Conservation (phyloP, 306 rosid genomes). For the Calophaca sinica region DNA sequence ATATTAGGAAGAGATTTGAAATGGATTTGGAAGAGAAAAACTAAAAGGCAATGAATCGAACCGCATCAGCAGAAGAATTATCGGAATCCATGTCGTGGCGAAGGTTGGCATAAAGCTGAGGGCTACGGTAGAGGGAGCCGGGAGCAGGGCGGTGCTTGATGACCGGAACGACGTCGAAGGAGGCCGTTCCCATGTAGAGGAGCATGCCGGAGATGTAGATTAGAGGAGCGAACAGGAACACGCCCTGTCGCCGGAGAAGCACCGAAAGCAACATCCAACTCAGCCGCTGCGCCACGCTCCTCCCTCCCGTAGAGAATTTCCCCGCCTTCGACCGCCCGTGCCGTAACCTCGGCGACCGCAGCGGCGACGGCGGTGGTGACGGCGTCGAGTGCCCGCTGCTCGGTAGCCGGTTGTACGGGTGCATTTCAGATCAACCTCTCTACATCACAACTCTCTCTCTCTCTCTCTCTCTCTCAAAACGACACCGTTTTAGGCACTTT, state of each 20-base stretch:
- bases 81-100: slow-evolving; percentile 84
- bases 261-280: slow-evolving; percentile 84
- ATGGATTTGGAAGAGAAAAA: slow-evolving; percentile 28
- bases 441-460: slow-evolving; percentile 39
- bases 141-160: slow-evolving; percentile 86
- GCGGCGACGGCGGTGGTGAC: slow-evolving; percentile 88
- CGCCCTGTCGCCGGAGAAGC: slow-evolving; percentile 90
- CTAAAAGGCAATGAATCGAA: slow-evolving; percentile 38
- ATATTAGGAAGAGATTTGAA: background rate
- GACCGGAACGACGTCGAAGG: slow-evolving; percentile 87
- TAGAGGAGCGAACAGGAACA: slow-evolving; percentile 95
- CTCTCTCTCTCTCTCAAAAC: slow-evolving; percentile 40
- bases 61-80: slow-evolving; percentile 91
- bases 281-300: slow-evolving; percentile 72
- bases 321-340: slow-evolving; percentile 69
- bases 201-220: slow-evolving; percentile 94
- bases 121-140: slow-evolving; percentile 93
- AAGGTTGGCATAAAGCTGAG: slow-evolving; percentile 78
- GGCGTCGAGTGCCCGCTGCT: slow-evolving; percentile 93
- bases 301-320: slow-evolving; percentile 59
- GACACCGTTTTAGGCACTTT: slow-evolving; percentile 40
- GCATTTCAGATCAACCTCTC: slow-evolving; percentile 68
- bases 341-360: slow-evolving; percentile 84
- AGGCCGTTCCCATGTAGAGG: slow-evolving; percentile 94
- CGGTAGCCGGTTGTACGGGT: slow-evolving; percentile 89